These are phyloP conservation scores for Hypomontagnella monticulosa DNA, from an alignment of 495 filamentous ascomycete species.

Conservation along the genomic window DNA sequence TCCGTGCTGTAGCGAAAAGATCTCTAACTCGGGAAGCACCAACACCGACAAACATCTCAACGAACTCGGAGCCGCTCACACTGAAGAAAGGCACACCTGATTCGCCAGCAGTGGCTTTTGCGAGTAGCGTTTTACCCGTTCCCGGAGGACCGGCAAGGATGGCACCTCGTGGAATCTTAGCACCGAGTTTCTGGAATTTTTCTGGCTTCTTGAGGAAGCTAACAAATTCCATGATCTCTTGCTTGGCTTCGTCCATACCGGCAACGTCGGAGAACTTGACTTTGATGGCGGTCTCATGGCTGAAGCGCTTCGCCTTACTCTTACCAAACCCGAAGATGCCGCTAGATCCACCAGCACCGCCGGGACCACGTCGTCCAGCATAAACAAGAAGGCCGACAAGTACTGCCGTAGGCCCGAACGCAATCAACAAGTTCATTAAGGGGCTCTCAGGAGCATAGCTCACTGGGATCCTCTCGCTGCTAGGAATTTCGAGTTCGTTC, in stretches of 20 bases:
- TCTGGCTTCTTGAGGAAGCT: slow-evolving; percentile 92
- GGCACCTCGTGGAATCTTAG: slow-evolving; percentile 96
- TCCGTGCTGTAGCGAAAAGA: slow-evolving; percentile 91
- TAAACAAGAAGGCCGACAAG: slow-evolving; percentile 82
- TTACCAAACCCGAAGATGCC: slow-evolving; percentile 95
- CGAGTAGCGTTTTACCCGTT: slow-evolving; percentile 96
- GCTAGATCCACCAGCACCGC: slow-evolving; percentile 70
- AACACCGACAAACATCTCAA: slow-evolving; percentile 99
- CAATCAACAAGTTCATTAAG: slow-evolving; percentile 69
- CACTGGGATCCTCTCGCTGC: slow-evolving; percentile 86
- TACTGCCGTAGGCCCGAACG: slow-evolving; percentile 87
- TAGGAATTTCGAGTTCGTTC: slow-evolving; percentile 83
- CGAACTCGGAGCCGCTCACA: slow-evolving; percentile 97
- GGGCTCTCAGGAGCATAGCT: slow-evolving; percentile 82
- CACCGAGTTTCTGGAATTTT: slow-evolving; percentile 89
- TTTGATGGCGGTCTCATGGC: slow-evolving; percentile 94
- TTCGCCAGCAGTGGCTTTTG: slow-evolving; percentile 97
- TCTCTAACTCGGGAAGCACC: slow-evolving; percentile 95
- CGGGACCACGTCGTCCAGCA: slow-evolving; percentile 68
- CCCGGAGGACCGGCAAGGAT: slow-evolving; percentile 96
- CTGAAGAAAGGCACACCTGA: slow-evolving; percentile 98
- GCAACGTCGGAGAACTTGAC: slow-evolving; percentile 97
- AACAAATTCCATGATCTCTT: slow-evolving; percentile 99
- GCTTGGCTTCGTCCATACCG: slow-evolving; percentile 98
- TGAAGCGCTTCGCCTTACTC: slow-evolving; percentile 95